Evolutionary conservation across 768 basidiomycete species (phyloP).

Genomic region (Termitomyces sp.): DNA sequence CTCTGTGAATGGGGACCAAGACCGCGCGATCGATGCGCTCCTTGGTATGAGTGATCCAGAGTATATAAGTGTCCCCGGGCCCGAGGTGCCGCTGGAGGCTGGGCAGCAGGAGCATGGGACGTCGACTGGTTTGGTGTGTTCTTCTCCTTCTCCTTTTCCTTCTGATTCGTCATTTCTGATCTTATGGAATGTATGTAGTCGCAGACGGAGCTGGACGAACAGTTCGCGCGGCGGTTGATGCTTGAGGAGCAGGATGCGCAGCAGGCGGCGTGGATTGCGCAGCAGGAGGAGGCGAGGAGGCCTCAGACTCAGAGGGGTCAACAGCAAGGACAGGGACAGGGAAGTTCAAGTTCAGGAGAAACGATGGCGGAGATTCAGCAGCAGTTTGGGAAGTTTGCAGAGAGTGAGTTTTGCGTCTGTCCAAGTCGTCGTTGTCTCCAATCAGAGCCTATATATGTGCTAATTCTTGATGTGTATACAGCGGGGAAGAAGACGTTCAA

Average conservation of each 20-base stretch:
- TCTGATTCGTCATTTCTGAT: too few relatives aligned
- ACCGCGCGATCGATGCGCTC: conserved; percentile 72
- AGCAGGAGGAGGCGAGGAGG: conserved; percentile 21
- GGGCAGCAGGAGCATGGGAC: background rate
- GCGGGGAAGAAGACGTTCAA: conserved; percentile 81
- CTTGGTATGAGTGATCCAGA: conserved; percentile 87
- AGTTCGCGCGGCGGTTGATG: conserved; percentile 70
- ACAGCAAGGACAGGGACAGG: background rate
- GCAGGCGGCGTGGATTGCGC: conserved; percentile 34
- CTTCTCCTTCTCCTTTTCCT: too few relatives aligned
- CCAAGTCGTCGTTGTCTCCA: too few relatives aligned
- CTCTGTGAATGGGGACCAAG: conserved; percentile 68
- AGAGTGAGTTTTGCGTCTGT: conserved; percentile 55
- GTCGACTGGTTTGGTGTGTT: background rate
- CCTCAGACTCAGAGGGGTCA: background rate
- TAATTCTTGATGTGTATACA: conserved; percentile 22
- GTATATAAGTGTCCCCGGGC: conserved; percentile 43
- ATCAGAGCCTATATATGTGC: too few relatives aligned
- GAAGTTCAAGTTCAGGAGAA: conserved; percentile 29
- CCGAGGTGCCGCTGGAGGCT: conserved; percentile 26
- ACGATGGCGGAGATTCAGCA: conserved; percentile 71
- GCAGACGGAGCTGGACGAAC: conserved; percentile 76
- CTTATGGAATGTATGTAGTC: too few relatives aligned
- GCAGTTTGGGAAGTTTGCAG: conserved; percentile 73
- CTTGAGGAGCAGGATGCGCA: conserved; percentile 56